Evolutionary conservation across 192 early-diverging fungal species (phyloP), one percentile per base, ranked within the genome.

Genomic region (Dimargaris cristalligena): DNA sequence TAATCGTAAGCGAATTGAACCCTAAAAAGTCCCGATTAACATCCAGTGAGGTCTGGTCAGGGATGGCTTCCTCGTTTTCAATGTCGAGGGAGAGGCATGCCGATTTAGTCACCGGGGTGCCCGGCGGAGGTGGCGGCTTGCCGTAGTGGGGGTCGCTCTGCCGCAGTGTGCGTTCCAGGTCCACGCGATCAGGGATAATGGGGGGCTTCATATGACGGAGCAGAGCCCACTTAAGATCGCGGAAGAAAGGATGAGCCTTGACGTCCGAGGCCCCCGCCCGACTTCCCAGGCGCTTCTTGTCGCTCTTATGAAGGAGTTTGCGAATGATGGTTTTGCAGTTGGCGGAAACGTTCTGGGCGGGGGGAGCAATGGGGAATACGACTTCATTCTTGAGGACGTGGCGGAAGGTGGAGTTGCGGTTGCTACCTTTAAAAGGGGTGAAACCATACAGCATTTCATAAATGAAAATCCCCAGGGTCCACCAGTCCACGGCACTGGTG

Each of bases 361-460:
- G 73, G 14, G 78, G 73, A 34, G 72, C 65, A 29, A 61, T 58
- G 18, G 83, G 85, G 57, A 99, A 99, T 2, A 65, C 59, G 33
- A 89, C 77, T 3, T 92, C 90, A 16, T 79, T 80, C 60, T 86
- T 73, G 33, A 99, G 62, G 44, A 99, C 86, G 64, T 89, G 90
- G 54, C 75, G 61, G 74, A 97, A 99, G 1, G 96, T 99, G 0
- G 73, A 76, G 62, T 91, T 88, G 31, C 94, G 76, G 65, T 88
- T 83, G 31, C 67, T 67, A 54, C 94, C 94, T 71, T 95, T 95
- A 81, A 99, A 99, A n/a, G 96, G 96, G 30, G 93, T 99, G 30
- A 78, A 85, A 18, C 90, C 88, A 71, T 77, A 97, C 71, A 99
- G 80, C 96, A 99, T 96, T 69, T 99, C 96, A 65, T 92, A 99